Evolutionary conservation across 2,329 filamentous ascomycete genomes (phyloP).

Genomic region (Hymenoscyphus occultus): DNA sequence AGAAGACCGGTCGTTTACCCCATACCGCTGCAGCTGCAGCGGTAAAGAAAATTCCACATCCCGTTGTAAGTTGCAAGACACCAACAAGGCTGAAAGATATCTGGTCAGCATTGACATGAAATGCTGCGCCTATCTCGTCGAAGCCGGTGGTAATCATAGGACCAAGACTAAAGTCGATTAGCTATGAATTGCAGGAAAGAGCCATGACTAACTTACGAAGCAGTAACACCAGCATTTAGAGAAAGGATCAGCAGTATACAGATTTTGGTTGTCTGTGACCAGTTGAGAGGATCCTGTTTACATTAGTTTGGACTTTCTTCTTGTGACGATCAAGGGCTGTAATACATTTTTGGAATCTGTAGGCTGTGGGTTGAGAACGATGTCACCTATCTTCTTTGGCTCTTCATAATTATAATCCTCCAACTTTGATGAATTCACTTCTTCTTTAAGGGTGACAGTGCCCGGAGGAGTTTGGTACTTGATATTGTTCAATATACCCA

Average conservation of each 20-base stretch:
- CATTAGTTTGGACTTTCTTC: background rate
- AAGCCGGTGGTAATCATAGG: constrained; percentile 43
- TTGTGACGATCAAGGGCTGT: background rate
- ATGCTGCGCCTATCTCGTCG: constrained; percentile 36
- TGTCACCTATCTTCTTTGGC: constrained; percentile 43
- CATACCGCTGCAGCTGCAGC: constrained; percentile 40
- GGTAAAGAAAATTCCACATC: constrained; percentile 42
- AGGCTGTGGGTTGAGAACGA: constrained; percentile 47
- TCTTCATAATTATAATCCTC: constrained; percentile 29
- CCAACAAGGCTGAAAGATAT: constrained; percentile 37
- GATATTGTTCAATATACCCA: constrained; percentile 33
- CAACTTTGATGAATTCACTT: constrained; percentile 22
- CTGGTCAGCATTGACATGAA: constrained; percentile 39
- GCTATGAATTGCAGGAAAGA: constrained; percentile 14
- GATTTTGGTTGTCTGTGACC: constrained; percentile 37
- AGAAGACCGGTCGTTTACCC: constrained; percentile 33
- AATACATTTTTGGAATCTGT: constrained; percentile 39
- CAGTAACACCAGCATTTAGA: constrained; percentile 32
- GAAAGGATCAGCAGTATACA: constrained; percentile 30
- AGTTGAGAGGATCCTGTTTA: constrained; percentile 49
- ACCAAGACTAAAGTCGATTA: constrained; percentile 34
- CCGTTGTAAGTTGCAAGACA: constrained; percentile 41
- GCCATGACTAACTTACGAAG: constrained; percentile 26
- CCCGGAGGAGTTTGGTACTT: constrained; percentile 32
- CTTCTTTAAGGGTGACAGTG: constrained; percentile 29